Percentiles rank a stretch among this genome's conserved stretches.
Conservation (phyloP, 495 filamentous ascomycete species). For the Aspergillus sparsus region DNA sequence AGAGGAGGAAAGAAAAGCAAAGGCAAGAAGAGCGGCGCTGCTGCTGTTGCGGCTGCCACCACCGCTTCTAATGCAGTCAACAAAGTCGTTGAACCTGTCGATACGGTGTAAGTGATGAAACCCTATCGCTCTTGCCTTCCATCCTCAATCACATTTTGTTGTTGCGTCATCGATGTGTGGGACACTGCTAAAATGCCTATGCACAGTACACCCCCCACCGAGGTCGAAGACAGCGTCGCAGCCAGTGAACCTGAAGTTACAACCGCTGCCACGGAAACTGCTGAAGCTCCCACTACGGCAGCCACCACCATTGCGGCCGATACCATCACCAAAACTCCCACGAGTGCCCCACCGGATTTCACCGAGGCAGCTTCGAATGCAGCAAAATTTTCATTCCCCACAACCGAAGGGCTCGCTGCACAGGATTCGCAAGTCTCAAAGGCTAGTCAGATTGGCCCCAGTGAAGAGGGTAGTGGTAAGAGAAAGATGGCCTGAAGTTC, state of each 20-base stretch:
- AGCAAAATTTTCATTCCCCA: constrained; percentile 16
- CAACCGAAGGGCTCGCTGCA: constrained; percentile 20
- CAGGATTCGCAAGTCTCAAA: constrained; percentile 33
- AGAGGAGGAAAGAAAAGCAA: constrained; percentile 49
- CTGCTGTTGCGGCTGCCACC: constrained; percentile 28
- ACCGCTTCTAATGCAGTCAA: constrained; percentile 19
- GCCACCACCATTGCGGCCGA: constrained; percentile 29
- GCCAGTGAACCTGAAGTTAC: constrained; percentile 37
- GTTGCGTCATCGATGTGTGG: constrained; percentile 14
- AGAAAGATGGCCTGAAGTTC: constrained; percentile 8
- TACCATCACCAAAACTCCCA: constrained; percentile 23
- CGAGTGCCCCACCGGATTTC: constrained; percentile 23
- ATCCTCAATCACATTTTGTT: background rate
- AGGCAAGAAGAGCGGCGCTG: constrained; percentile 38
- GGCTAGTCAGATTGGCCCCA: constrained; percentile 24
- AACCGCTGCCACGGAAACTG: constrained; percentile 29
- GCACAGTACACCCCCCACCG: constrained; percentile 35
- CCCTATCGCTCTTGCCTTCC: too few species aligned
- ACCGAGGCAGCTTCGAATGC: constrained; percentile 26
- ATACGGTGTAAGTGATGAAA: constrained; percentile 42
- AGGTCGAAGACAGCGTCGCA: constrained; percentile 44
- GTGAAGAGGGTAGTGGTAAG: constrained; percentile 23
- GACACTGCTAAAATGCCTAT: constrained; percentile 1
- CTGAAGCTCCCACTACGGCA: constrained; percentile 28
- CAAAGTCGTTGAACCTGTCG: constrained; percentile 38